Evolutionary conservation across 2,329 filamentous ascomycete species (phyloP).

Genomic region (Aspergillus amoenus): DNA sequence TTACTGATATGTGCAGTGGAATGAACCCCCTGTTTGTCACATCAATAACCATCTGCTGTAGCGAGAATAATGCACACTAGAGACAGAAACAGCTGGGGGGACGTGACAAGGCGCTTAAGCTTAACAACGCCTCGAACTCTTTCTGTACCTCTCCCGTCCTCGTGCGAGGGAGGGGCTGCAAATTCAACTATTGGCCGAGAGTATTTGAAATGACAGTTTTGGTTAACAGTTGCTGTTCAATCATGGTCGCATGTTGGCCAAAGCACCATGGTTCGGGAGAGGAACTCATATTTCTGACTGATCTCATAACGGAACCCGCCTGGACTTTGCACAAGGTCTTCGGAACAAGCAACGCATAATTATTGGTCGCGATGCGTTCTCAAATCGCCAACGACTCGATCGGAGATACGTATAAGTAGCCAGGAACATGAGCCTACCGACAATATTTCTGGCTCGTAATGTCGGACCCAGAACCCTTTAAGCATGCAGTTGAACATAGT

Average conservation of each 20-base stretch:
- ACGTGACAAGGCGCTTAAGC: conserved; percentile 5
- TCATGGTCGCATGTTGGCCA: not conserved
- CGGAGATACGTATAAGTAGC: not conserved
- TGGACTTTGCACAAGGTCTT: not conserved
- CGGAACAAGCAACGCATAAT: not conserved
- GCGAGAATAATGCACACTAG: not conserved
- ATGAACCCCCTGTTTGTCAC: not conserved
- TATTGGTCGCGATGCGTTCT: not conserved
- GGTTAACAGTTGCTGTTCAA: not conserved
- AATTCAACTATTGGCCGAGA: not conserved
- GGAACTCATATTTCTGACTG: not conserved
- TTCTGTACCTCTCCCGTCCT: not conserved
- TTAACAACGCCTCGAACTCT: not conserved
- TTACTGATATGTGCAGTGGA: not conserved
- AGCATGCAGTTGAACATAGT: not conserved
- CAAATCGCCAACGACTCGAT: too few species aligned
- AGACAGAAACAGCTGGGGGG: not conserved
- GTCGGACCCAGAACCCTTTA: not conserved
- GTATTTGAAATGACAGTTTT: not conserved
- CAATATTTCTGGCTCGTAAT: not conserved
- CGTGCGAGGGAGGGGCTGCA: not conserved
- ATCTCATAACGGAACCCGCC: too few species aligned
- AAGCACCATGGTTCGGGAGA: not conserved
- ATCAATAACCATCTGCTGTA: not conserved
- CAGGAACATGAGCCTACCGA: not conserved